phyloP scores from a whole-genome alignment of 805 yeast genomes.

The Candida gorgasii region DNA sequence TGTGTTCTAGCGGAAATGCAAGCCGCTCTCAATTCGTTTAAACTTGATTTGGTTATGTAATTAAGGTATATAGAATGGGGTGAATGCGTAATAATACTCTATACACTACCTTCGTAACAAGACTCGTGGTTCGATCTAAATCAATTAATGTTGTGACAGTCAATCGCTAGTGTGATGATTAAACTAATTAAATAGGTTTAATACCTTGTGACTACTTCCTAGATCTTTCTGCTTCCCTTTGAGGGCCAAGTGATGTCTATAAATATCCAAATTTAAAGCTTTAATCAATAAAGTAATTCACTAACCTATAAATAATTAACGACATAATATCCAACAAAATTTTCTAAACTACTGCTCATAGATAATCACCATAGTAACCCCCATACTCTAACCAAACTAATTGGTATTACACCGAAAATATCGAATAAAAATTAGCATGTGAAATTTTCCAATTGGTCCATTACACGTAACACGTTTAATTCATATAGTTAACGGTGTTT shows the following conservation, averaged over 20 bases:
- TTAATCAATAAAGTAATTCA: neutral
- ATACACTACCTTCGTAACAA: neutral
- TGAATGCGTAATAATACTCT: neutral
- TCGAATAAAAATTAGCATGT: neutral
- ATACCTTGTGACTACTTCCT: constrained; percentile 1
- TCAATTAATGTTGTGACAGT: neutral
- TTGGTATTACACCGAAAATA: neutral
- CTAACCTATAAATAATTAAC: no score
- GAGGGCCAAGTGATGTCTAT: no score
- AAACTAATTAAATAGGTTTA: neutral
- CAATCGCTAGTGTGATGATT: neutral
- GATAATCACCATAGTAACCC: neutral
- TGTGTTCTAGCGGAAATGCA: neutral
- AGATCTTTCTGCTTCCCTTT: neutral
- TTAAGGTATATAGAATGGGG: neutral
- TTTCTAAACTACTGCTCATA: no score
- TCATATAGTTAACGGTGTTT: neutral
- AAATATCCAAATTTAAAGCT: no score
- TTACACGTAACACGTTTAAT: constrained; percentile 4
- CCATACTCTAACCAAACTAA: neutral
- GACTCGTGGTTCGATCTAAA: neutral
- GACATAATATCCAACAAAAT: constrained; percentile 3
- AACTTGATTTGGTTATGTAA: constrained; percentile 1
- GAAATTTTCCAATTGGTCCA: neutral
- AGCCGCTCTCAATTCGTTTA: neutral